phyloP scores from a whole-genome alignment of 441 rosid species.

The Mallotus japonicus region DNA sequence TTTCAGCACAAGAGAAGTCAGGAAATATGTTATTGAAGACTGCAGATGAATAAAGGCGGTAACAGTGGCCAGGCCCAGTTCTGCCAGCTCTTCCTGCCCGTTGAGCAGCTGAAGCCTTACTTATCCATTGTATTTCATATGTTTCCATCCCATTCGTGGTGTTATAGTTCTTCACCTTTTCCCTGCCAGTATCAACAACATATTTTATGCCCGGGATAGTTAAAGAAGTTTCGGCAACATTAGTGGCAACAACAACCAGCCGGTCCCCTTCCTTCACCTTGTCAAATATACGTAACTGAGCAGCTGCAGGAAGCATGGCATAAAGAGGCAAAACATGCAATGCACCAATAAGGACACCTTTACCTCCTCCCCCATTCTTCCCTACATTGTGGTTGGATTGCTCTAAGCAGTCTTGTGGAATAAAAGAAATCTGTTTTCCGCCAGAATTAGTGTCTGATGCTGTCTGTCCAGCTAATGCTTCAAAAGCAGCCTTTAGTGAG shows the following conservation, averaged over 20 bases:
- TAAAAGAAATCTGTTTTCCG: conserved; percentile 16
- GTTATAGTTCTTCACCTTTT: conserved; percentile 76
- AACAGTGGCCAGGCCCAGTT: conserved; percentile 96
- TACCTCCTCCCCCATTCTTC: conserved; percentile 32
- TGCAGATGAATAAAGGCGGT: conserved; percentile 83
- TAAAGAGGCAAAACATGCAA: conserved; percentile 81
- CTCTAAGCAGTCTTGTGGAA: conserved; percentile 29
- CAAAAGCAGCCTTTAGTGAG: conserved; percentile 76
- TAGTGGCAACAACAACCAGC: conserved; percentile 85
- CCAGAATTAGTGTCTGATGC: conserved; percentile 28
- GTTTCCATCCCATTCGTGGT: conserved; percentile 72
- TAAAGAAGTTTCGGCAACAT: conserved; percentile 96
- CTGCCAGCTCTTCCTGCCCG: conserved; percentile 99
- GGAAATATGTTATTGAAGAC: conserved; percentile 64
- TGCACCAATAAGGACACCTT: conserved; percentile 28
- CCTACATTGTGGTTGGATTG: conserved; percentile 20
- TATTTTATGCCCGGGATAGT: conserved; percentile 94
- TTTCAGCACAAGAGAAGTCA: conserved; percentile 78
- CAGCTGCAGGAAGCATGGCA: conserved; percentile 89
- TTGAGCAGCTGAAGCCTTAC: conserved; percentile 91
- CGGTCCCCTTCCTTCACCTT: conserved; percentile 77
- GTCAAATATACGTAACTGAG: conserved; percentile 82
- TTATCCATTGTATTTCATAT: conserved; percentile 80
- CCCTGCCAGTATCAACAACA: conserved; percentile 93
- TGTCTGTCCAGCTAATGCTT: conserved; percentile 49